A percentile compares a stretch with the other conserved stretches of the same genome.
Evolutionary conservation across 2,329 filamentous ascomycete species (phyloP).

Genomic region (Aspergillus calidoustus): DNA sequence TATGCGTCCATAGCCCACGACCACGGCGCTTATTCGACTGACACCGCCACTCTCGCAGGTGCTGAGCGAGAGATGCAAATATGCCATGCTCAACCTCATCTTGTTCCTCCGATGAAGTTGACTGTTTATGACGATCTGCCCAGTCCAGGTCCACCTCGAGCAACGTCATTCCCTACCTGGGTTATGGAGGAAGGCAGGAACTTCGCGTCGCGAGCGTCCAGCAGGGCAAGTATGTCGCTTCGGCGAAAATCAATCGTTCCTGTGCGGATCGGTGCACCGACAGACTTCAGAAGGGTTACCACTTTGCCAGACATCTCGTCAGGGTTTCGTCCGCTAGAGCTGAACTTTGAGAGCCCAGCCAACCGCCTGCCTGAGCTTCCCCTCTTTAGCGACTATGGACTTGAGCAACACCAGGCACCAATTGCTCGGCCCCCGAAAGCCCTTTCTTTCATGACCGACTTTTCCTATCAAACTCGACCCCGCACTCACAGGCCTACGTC

Average conservation of each 20-base stretch:
- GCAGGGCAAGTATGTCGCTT: constrained; percentile 46
- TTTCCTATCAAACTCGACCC: constrained; percentile 25
- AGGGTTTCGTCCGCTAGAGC: constrained; percentile 49
- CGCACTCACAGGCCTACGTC: constrained; percentile 28
- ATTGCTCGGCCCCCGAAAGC: constrained; percentile 39
- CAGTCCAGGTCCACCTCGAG: constrained; percentile 34
- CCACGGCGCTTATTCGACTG: constrained; percentile 9
- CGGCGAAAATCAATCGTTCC: constrained; percentile 39
- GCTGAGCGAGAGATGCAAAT: constrained; percentile 50
- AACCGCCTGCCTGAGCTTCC: constrained; percentile 52
- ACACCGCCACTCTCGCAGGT: constrained; percentile 31
- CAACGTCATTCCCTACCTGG: constrained; percentile 47
- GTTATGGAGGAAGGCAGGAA: constrained; percentile 45
- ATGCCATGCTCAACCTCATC: constrained; percentile 51
- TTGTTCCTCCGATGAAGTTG: constrained; percentile 53
- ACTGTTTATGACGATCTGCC: constrained; percentile 48
- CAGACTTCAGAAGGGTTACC: constrained; percentile 47
- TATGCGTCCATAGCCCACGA: constrained; percentile 13
- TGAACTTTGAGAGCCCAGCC: constrained; percentile 52
- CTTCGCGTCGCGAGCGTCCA: constrained; percentile 44
- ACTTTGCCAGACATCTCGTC: constrained; percentile 24
- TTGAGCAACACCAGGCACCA: constrained; percentile 32
- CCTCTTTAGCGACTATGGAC: constrained; percentile 45
- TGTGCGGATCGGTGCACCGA: constrained; percentile 48
- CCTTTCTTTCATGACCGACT: constrained; percentile 29